Conservation (phyloP, 345 rosid genomes). For the Brassica cretica region DNA sequence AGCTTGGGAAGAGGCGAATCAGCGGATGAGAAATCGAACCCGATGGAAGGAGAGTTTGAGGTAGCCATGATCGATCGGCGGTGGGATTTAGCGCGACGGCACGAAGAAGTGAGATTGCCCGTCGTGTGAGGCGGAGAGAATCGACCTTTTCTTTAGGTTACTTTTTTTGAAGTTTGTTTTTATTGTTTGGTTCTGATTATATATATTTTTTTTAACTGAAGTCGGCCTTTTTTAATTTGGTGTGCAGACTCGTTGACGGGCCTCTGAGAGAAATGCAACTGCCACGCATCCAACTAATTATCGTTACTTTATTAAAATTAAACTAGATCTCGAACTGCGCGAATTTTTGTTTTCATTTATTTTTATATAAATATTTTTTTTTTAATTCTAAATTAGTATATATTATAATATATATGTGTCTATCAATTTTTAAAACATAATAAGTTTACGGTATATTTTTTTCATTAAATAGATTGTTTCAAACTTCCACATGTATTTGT, state of each 20-base stretch:
- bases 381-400: too few relatives aligned
- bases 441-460: too few relatives aligned
- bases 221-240: neutral
- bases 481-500: too few relatives aligned
- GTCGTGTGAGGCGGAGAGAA: slow-evolving; percentile 41
- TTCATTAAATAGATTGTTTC: too few relatives aligned
- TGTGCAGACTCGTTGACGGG: neutral
- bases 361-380: too few relatives aligned
- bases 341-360: too few relatives aligned
- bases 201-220: neutral
- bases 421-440: too few relatives aligned
- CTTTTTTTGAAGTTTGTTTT: slow-evolving; percentile 9
- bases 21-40: slow-evolving; percentile 48
- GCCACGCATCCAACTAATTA: neutral
- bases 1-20: slow-evolving; percentile 59
- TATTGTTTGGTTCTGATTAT: neutral
- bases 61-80: slow-evolving; percentile 59
- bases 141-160: neutral
- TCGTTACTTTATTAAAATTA: neutral
- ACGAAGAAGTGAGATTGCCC: slow-evolving; percentile 61
- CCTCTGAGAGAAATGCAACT: neutral
- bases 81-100: slow-evolving; percentile 47
- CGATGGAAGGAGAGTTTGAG: slow-evolving; percentile 34
- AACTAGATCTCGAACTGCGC: too few relatives aligned
- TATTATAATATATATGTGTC: too few relatives aligned